Percentiles rank a stretch among this genome's conserved stretches.
Evolutionary conservation across 148 eudicot genomes (phyloP).

Genomic region (Oxyria digyna): DNA sequence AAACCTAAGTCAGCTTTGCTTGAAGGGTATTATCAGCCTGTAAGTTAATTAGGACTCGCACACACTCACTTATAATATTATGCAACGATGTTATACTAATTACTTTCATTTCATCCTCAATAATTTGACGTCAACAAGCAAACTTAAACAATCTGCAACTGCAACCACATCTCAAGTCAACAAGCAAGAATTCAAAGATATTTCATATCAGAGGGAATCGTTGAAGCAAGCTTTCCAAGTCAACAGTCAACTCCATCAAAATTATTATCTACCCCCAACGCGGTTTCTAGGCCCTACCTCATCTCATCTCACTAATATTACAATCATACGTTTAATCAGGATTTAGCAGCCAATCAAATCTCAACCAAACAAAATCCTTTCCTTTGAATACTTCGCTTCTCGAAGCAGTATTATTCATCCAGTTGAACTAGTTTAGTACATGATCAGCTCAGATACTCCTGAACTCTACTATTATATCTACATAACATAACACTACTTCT

Average conservation of each 20-base stretch:
- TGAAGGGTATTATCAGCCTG: background rate
- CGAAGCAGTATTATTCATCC: background rate
- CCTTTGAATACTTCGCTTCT: background rate
- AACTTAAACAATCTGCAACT: background rate
- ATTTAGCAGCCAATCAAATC: background rate
- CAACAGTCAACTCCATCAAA: background rate
- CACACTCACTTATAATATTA: background rate
- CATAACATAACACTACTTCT: background rate
- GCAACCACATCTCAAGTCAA: background rate
- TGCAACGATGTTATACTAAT: background rate
- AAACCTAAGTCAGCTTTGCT: background rate
- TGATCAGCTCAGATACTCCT: background rate
- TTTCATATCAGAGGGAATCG: background rate
- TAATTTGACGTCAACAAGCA: background rate
- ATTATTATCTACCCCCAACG: background rate
- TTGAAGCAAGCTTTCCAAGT: background rate
- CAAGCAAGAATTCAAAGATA: background rate
- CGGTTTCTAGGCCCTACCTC: background rate
- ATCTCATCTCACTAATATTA: background rate
- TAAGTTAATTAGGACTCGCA: background rate
- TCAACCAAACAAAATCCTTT: background rate
- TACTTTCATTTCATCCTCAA: background rate
- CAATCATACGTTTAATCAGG: no score
- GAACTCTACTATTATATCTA: background rate
- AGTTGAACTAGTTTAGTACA: background rate